Percentiles rank a stretch among this genome's conserved stretches.
Conservation (phyloP, 139 green algal species). For the Dunaliella primolecta region DNA sequence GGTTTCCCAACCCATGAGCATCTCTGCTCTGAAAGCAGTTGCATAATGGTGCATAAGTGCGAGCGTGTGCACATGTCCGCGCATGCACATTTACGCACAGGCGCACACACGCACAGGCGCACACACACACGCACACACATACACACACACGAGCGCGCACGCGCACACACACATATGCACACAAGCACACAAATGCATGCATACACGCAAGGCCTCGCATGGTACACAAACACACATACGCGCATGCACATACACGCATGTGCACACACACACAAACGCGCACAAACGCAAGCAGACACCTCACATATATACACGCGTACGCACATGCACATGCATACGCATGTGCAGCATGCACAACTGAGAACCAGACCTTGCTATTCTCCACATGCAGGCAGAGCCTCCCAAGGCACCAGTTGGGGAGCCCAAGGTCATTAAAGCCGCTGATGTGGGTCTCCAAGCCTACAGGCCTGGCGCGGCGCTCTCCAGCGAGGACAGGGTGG, state of each 20-base stretch:
- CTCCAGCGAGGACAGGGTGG: constrained; percentile 40
- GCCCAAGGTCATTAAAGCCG: constrained; percentile 63
- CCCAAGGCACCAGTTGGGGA: not conserved
- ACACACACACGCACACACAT: not conserved
- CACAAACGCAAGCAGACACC: not conserved
- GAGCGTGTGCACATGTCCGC: not conserved
- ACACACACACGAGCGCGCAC: not conserved
- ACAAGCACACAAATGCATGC: not conserved
- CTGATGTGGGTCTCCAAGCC: constrained; percentile 67
- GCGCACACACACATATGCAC: not conserved
- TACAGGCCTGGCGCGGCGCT: constrained; percentile 51
- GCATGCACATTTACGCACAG: not conserved
- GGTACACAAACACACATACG: not conserved
- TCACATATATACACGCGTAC: not conserved
- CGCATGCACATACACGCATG: not conserved
- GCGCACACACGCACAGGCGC: not conserved
- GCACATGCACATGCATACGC: not conserved
- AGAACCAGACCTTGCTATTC: not conserved
- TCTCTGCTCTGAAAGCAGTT: too few species aligned
- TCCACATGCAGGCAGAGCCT: not conserved
- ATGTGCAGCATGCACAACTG: not conserved
- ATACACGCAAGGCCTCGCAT: not conserved
- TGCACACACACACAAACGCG: not conserved
- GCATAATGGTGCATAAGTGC: too few species aligned
- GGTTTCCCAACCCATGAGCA: too few species aligned